These are phyloP conservation scores for Colletotrichum sp. DNA, from an alignment of 2,329 filamentous ascomycete species.

Conservation along the genomic window DNA sequence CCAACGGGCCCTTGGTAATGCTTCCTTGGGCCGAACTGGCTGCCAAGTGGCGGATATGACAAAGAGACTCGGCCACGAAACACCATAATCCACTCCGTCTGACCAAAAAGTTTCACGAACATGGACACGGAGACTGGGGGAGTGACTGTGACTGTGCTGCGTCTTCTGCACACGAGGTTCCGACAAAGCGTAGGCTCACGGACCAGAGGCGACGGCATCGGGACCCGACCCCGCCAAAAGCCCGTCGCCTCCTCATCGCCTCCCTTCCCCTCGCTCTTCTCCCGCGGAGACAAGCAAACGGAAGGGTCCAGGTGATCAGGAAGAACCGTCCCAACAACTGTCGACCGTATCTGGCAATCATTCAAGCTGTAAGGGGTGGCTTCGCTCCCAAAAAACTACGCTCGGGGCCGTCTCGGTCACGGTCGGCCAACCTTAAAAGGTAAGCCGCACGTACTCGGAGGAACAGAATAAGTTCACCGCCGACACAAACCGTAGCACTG, in stretches of 20 bases:
- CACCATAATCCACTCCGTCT: background rate
- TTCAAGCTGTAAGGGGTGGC: background rate
- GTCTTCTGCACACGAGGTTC: background rate
- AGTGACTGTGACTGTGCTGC: background rate
- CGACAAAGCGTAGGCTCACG: slow-evolving; percentile 8
- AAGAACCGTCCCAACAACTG: background rate
- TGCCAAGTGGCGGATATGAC: background rate
- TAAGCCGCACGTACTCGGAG: background rate
- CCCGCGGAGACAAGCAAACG: background rate
- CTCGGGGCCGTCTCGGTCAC: background rate
- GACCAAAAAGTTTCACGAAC: slow-evolving; percentile 5
- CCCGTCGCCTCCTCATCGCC: background rate
- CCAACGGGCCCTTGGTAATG: background rate
- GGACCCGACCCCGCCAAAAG: background rate
- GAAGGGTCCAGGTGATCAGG: background rate
- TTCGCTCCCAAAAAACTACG: background rate
- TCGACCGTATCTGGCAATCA: background rate
- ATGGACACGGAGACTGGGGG: background rate
- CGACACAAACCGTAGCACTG: background rate
- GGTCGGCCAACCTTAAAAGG: background rate
- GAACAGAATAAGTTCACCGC: background rate
- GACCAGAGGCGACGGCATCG: background rate
- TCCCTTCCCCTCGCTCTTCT: background rate
- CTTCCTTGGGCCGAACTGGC: background rate
- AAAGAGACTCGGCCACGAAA: background rate